Evolutionary conservation across 306 rosid species (phyloP), one percentile per base, ranked within the genome.

Genomic region (Astragalus glycyphyllos): DNA sequence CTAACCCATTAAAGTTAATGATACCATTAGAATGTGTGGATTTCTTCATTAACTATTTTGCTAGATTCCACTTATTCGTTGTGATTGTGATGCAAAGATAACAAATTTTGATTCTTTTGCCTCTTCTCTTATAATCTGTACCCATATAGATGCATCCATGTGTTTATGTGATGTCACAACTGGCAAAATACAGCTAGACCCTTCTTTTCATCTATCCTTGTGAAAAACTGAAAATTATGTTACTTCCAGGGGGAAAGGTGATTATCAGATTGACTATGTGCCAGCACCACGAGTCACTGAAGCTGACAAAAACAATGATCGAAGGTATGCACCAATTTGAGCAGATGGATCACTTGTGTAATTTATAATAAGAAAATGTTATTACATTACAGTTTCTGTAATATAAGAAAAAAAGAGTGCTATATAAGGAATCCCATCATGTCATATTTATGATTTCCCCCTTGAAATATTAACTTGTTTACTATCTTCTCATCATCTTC

Each of bases 251-350:
- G 84, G 86, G 40, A 91, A 86, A 74, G 96, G 98, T 48, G 99
- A 94, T 58, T 94, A 89, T 83, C 91, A 91, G 62, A 87, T 88
- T 61, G 99, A 94, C 61, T 94, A 86, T 79, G 87, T 72, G 77
- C 97, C 99, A 38, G 99, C 97, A 79, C 91, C 90, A 46, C 82
- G 99, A 69, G 64, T 89, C 79, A 91, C 97, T 8, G 99, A 89
- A 82, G 97, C 99, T 47, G 99, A 94, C 91, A 85, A 87, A 83
- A 84, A 58, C 41, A 91, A 89, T 65, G 97, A 94, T 72, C 78
- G 37, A 85, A 89, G 78, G 97, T 94, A 87, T 44, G 88, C 42
- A 65, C 29, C 70, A 34, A 58, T 67, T 17, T 55, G 31, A 5
- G 66, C 73, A 61, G 72, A 76, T 46, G 11, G 70, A 42, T 37